A percentile compares a stretch with the other conserved stretches of the same genome.
Conservation (phyloP, 1,139 yeast genomes). For the Kodamaea sp. region DNA sequence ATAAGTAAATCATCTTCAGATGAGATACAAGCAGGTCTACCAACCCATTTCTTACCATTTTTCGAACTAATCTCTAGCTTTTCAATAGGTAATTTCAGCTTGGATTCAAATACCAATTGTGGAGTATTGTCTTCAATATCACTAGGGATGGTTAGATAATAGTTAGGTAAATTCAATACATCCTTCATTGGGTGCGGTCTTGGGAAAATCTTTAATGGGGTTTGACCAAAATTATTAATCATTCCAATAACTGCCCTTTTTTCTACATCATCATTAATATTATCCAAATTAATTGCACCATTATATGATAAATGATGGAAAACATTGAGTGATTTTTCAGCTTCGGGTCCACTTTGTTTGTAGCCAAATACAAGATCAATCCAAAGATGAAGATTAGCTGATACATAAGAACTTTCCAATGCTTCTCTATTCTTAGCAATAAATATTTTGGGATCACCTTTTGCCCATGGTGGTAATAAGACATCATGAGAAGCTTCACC, state of each 20-base stretch:
- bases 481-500: conserved; percentile 61
- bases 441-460: conserved; percentile 67
- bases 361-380: conserved; percentile 77
- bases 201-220: conserved; percentile 67
- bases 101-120: conserved; percentile 34
- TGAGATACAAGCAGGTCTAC: conserved; percentile 37
- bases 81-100: conserved; percentile 31
- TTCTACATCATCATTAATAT: conserved; percentile 67
- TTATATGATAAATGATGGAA: conserved; percentile 79
- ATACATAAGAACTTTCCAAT: conserved; percentile 74
- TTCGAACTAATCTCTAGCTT: conserved; percentile 38
- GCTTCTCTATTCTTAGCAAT: conserved; percentile 76
- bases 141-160: conserved; percentile 27
- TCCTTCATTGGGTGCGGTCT: conserved; percentile 59
- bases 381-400: conserved; percentile 73
- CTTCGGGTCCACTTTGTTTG: conserved; percentile 70
- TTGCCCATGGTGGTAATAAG: conserved; percentile 76
- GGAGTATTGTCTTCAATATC: conserved; percentile 21
- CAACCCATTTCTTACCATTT: conserved; percentile 41
- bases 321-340: conserved; percentile 63
- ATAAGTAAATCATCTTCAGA: conserved; percentile 39
- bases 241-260: conserved; percentile 74
- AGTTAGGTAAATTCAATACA: conserved; percentile 33
- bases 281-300: conserved; percentile 76
- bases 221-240: conserved; percentile 87